Conservation (phyloP, 495 filamentous ascomycete species). For the Aspergillus incahuasiensis region DNA sequence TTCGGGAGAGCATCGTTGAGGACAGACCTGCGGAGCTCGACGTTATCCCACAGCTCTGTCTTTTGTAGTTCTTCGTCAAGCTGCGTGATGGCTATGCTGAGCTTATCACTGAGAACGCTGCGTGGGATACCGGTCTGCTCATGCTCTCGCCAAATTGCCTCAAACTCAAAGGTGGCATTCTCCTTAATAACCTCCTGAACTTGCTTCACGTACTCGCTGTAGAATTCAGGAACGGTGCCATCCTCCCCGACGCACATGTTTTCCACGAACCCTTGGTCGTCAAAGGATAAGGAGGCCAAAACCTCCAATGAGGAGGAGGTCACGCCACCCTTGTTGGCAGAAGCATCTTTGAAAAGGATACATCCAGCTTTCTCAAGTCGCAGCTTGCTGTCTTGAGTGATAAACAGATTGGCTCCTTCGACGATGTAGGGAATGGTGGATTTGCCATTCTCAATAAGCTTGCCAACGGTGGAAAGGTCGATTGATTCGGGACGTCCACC, state of each 20-base stretch:
- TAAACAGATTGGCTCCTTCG: slow-evolving; percentile 96
- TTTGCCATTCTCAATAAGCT: slow-evolving; percentile 81
- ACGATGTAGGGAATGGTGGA: slow-evolving; percentile 87
- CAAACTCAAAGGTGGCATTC: slow-evolving; percentile 90
- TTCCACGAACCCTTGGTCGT: slow-evolving; percentile 79
- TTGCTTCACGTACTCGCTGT: slow-evolving; percentile 84
- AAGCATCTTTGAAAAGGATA: slow-evolving; percentile 95
- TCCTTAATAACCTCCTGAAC: slow-evolving; percentile 85
- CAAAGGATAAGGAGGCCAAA: slow-evolving; percentile 86
- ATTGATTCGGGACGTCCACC: slow-evolving; percentile 96
- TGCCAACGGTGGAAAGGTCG: slow-evolving; percentile 77
- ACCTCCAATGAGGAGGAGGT: slow-evolving; percentile 98
- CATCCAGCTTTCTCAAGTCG: slow-evolving; percentile 89
- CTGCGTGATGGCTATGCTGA: slow-evolving; percentile 87
- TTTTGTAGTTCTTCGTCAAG: slow-evolving; percentile 93
- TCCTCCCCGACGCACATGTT: slow-evolving; percentile 86
- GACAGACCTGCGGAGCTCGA: slow-evolving; percentile 69
- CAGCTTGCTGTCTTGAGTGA: slow-evolving; percentile 96
- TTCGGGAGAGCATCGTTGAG: slow-evolving; percentile 82
- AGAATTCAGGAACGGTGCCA: slow-evolving; percentile 82
- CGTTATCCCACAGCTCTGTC: slow-evolving; percentile 86
- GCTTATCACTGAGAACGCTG: slow-evolving; percentile 80
- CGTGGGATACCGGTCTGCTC: slow-evolving; percentile 71
- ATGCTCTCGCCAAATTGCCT: slow-evolving; percentile 95
- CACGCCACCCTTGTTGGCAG: slow-evolving; percentile 97